Percentiles rank a stretch among this genome's conserved stretches.
Conservation (phyloP, 768 basidiomycete species). For the Sporobolomyces pararoseus region DNA sequence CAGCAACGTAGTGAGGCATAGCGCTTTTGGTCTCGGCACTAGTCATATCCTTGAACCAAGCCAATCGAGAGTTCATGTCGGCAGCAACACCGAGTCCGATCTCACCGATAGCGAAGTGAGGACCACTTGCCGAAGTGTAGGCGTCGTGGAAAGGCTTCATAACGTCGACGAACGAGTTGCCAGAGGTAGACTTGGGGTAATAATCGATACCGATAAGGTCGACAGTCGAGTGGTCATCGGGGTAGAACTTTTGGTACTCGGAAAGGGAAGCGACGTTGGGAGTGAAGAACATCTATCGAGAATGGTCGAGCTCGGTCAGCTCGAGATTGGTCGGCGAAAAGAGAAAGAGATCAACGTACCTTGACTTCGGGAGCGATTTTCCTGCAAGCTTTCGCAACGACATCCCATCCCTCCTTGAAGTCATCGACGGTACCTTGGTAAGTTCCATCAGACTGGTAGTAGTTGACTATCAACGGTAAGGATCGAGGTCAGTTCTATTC, state of each 20-base stretch:
- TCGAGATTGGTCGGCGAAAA: not conserved
- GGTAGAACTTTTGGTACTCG: conserved; percentile 44
- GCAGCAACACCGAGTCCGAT: conserved; percentile 39
- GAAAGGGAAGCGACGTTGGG: conserved; percentile 31
- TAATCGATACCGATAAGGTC: conserved; percentile 43
- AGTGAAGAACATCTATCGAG: conserved; percentile 4
- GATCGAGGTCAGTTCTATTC: no score
- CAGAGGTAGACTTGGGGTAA: conserved; percentile 38
- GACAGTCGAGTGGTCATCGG: conserved; percentile 41
- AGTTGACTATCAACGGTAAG: no score
- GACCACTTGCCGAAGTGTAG: conserved; percentile 24
- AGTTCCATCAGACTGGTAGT: conserved; percentile 44
- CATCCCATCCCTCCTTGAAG: conserved; percentile 45
- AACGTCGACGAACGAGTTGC: conserved; percentile 21
- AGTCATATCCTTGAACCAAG: conserved; percentile 40
- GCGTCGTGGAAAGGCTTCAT: conserved; percentile 45
- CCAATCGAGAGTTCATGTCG: conserved; percentile 23
- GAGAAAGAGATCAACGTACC: no score
- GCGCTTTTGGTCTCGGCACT: not conserved
- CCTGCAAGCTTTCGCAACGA: conserved; percentile 41
- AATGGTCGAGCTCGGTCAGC: no score
- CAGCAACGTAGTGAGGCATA: conserved; percentile 38
- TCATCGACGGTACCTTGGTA: conserved; percentile 41
- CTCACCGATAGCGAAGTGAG: conserved; percentile 46
- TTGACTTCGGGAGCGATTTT: conserved; percentile 43